Percentiles rank a stretch among this genome's conserved stretches.
phyloP scores from a whole-genome alignment of 768 basidiomycete genomes.

The Tylopilus vinaceipallidus region DNA sequence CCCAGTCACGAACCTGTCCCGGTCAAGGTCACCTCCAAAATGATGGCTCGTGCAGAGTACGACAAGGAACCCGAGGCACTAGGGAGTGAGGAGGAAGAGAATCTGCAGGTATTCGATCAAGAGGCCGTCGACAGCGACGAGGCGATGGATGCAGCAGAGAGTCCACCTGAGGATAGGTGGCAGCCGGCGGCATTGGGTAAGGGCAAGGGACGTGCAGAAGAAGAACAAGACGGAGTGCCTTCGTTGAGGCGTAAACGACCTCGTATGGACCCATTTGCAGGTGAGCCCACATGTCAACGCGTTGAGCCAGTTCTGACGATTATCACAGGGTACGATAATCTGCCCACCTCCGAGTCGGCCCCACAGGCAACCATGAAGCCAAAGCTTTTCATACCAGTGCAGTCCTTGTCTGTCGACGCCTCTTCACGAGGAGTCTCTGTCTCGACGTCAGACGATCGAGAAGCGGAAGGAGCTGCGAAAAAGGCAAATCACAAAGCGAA shows the following conservation, averaged over 20 bases:
- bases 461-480: constrained; percentile 29
- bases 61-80: constrained; percentile 51
- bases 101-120: constrained; percentile 37
- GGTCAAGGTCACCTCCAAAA: constrained; percentile 65
- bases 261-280: constrained; percentile 64
- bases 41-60: constrained; percentile 66
- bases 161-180: background rate
- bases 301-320: background rate
- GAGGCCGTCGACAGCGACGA: constrained; percentile 7
- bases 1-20: constrained; percentile 36
- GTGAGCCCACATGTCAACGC: constrained; percentile 31
- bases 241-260: constrained; percentile 49
- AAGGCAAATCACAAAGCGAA: constrained; percentile 37
- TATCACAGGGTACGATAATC: constrained; percentile 33
- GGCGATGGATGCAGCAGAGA: constrained; percentile 8
- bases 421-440: constrained; percentile 24
- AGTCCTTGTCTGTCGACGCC: background rate
- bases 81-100: constrained; percentile 42
- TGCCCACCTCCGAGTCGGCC: background rate
- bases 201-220: constrained; percentile 37
- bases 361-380: constrained; percentile 6
- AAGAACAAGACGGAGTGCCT: constrained; percentile 7
- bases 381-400: background rate
- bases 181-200: constrained; percentile 23
- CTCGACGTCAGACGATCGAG: constrained; percentile 21